These are phyloP conservation scores for Tetrahymena thermophila DNA, from an alignment of 73 alveolate genomes.

Conservation along the genomic window DNA sequence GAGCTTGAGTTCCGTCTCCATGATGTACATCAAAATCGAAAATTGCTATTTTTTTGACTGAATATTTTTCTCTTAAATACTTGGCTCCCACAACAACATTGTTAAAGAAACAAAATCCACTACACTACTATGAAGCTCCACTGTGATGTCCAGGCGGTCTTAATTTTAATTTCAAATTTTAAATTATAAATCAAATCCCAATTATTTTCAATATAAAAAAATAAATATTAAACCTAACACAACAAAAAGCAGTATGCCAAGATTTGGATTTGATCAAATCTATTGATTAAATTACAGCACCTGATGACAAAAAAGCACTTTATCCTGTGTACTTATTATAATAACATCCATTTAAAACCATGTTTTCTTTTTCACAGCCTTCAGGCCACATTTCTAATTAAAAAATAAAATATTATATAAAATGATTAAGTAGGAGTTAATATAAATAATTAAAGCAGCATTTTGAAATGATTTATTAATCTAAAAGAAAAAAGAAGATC, in stretches of 20 bases:
- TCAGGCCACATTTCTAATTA: not conserved
- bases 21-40: slow-evolving; percentile 99
- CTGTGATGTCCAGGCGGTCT: slow-evolving; percentile 99
- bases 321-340: not conserved
- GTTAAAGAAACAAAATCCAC: slow-evolving; percentile 93
- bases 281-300: not conserved
- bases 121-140: slow-evolving; percentile 39
- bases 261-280: not conserved
- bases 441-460: not conserved
- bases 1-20: slow-evolving; percentile 97
- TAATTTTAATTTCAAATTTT: not conserved
- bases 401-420: not conserved
- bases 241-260: slow-evolving; percentile 29
- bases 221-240: not conserved
- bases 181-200: not conserved
- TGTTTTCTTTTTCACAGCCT: not conserved
- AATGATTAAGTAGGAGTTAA: not conserved
- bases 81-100: slow-evolving; percentile 94
- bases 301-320: not conserved
- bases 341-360: not conserved
- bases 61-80: slow-evolving; percentile 58
- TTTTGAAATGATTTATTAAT: no score
- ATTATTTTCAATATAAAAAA: not conserved
- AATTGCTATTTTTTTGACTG: slow-evolving; percentile 65
- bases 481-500: no score